Evolutionary conservation across 2,329 filamentous ascomycete species (phyloP), one percentile per base, ranked within the genome.

Genomic region (Aspergillus pseudonomiae): DNA sequence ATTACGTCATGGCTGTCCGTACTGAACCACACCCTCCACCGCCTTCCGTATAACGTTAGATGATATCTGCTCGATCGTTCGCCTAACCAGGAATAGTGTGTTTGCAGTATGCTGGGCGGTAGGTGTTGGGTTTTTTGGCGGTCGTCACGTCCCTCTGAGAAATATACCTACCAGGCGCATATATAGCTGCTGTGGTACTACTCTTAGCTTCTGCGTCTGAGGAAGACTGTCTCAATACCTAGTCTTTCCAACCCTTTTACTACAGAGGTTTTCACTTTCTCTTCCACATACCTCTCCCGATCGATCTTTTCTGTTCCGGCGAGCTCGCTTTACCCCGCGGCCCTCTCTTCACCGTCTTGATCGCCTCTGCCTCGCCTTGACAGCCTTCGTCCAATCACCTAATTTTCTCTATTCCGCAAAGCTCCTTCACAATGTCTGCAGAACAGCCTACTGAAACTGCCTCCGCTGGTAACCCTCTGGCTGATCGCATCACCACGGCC

Each of bases 401-500:
- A 19, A 10, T n/a, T 19, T 26, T 45, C 21, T 19, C 28, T 41
- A 32, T 36, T 50, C 19, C 26, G 24, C 1, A 50, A 54, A 54
- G 1, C 52, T n/a, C 30, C 16, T 24, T 34, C 57, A 70, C 52
- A 16, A 82, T 82, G 80, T 73, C 80, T 21, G 74, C 78, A 24
- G 78, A 80, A 61, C 67, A 71, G 60, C 66, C 67, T 19, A 59
- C 68, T 28, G 68, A 74, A 41, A 55, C 78, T 28, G 65, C 72
- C 46, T 63, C 70, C 46, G 64, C 70, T n/a, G 73, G 71, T 56
- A 76, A 75, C 45, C 82, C 82, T 36, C 76, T 85, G 57, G 82
- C 77, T 26, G 81, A 83, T 66, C 82, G 83, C 63, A 79, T 85
- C 65, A 78, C 81, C 45, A 78, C 79, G 62, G 77, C 81, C 28